Evolutionary conservation across 2,329 filamentous ascomycete genomes (phyloP).

Genomic region (Tolypocladium album): DNA sequence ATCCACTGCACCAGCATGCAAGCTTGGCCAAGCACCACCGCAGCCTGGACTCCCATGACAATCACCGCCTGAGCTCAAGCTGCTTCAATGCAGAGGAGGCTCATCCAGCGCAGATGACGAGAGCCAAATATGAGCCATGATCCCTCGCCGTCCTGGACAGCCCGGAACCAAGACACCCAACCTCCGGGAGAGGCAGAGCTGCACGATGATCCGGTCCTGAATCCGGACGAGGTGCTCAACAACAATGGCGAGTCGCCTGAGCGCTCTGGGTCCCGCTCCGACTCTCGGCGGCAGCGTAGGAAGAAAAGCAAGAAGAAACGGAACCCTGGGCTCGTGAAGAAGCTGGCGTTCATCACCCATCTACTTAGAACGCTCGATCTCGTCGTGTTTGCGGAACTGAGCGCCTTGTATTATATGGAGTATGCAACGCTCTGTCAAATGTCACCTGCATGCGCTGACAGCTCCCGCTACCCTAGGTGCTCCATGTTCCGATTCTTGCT

Average conservation of each 20-base stretch:
- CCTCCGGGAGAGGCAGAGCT: neutral
- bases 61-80: conserved; percentile 6
- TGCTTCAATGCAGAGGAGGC: conserved; percentile 20
- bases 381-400: conserved; percentile 53
- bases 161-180: neutral
- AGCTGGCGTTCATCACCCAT: conserved; percentile 49
- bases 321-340: conserved; percentile 38
- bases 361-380: conserved; percentile 52
- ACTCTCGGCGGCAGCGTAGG: conserved; percentile 22
- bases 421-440: conserved; percentile 23
- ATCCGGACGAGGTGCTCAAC: neutral
- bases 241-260: conserved; percentile 6
- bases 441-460: neutral
- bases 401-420: conserved; percentile 61
- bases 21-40: neutral
- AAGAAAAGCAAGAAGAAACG: conserved; percentile 25
- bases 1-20: neutral
- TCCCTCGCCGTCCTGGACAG: conserved; percentile 5
- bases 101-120: conserved; percentile 21
- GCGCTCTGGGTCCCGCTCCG: conserved; percentile 12
- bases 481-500: conserved; percentile 53
- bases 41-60: conserved; percentile 10
- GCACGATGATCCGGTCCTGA: neutral
- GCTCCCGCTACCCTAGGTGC: conserved; percentile 32
- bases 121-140: conserved; percentile 41